Percentiles rank a stretch among this genome's conserved stretches.
Evolutionary conservation across 139 green algal species (phyloP).

Genomic region (Gonium pectorale): DNA sequence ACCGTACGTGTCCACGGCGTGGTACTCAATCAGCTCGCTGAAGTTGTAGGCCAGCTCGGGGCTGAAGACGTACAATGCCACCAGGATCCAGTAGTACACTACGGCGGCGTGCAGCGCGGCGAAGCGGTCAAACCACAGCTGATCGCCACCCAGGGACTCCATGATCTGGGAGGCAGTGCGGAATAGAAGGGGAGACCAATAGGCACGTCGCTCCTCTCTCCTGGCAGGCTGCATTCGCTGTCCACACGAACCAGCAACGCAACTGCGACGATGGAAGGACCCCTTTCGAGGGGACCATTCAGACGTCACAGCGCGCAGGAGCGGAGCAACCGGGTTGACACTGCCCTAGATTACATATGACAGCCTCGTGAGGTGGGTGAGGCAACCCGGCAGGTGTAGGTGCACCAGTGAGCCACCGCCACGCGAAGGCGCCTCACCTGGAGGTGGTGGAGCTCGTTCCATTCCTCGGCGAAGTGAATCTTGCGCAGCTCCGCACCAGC

Average conservation of each 20-base stretch:
- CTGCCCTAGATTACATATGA: no score
- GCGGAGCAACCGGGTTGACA: no score
- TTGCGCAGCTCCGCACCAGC: constrained; percentile 80
- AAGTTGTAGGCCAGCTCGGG: constrained; percentile 94
- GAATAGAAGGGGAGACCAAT: no score
- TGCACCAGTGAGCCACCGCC: no score
- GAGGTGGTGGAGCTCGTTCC: constrained; percentile 92
- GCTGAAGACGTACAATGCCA: constrained; percentile 81
- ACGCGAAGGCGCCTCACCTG: constrained; percentile 41
- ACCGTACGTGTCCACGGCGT: constrained; percentile 92
- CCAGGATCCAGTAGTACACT: constrained; percentile 88
- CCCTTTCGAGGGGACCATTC: no score
- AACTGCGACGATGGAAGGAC: no score
- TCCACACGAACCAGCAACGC: no score
- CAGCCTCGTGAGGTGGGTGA: no score
- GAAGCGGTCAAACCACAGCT: constrained; percentile 93
- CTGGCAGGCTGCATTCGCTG: no score
- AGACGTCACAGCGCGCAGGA: no score
- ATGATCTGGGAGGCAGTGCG: constrained; percentile 93
- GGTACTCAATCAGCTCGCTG: constrained; percentile 72
- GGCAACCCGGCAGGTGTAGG: no score
- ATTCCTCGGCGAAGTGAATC: constrained; percentile 92
- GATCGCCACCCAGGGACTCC: constrained; percentile 95
- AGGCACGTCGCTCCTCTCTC: no score
- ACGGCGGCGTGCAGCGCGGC: constrained; percentile 66